A percentile compares a stretch with the other conserved stretches of the same genome.
Conservation (phyloP, 305 asterid genomes). For the Striga hermonthica region DNA sequence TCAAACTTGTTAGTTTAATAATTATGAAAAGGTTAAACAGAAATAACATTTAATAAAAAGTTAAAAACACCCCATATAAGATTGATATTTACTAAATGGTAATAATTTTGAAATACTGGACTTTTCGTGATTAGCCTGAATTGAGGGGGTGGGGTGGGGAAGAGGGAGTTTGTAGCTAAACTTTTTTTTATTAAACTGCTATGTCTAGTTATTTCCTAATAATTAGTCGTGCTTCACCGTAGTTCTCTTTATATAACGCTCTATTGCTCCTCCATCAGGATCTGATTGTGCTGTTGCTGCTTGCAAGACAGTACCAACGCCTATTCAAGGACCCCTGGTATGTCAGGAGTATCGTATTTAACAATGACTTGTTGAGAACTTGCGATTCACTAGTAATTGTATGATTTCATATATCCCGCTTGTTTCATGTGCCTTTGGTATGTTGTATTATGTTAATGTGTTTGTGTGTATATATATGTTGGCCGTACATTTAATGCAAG, state of each 20-base stretch:
- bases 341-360: too few relatives aligned
- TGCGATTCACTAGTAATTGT: too few relatives aligned
- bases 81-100: background rate
- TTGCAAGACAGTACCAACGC: constrained; percentile 37
- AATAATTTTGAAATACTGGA: background rate
- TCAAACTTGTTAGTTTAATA: background rate
- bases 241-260: constrained; percentile 30
- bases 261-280: constrained; percentile 41
- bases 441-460: too few relatives aligned
- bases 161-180: background rate
- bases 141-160: background rate
- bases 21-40: background rate
- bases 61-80: background rate
- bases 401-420: background rate
- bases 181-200: constrained; percentile 22
- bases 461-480: background rate
- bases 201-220: constrained; percentile 20
- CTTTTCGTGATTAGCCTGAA: background rate
- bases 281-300: constrained; percentile 35
- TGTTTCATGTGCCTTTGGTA: constrained; percentile 14
- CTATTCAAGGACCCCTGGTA: constrained; percentile 27
- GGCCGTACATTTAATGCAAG: constrained; percentile 13
- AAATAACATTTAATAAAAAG: background rate
- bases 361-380: too few relatives aligned
- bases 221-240: constrained; percentile 27